These are phyloP conservation scores for Pestalotiopsis sp. DNA, from an alignment of 2,329 filamentous ascomycete species.

Conservation along the genomic window DNA sequence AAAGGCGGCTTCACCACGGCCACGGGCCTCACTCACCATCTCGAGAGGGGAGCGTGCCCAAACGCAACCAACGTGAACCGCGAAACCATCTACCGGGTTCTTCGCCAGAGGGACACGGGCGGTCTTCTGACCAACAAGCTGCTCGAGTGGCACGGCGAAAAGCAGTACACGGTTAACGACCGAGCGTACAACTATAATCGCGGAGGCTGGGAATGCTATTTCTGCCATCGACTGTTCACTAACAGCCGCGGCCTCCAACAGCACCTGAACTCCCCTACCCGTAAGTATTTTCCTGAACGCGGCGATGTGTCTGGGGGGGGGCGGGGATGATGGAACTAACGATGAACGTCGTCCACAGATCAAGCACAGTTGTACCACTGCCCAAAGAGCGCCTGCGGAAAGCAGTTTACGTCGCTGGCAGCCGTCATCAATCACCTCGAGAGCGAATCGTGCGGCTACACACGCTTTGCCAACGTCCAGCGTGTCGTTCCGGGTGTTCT, in stretches of 20 bases:
- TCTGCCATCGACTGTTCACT: slow-evolving; percentile 50
- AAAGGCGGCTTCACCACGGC: slow-evolving; percentile 43
- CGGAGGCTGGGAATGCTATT: slow-evolving; percentile 47
- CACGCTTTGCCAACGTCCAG: slow-evolving; percentile 33
- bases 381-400: slow-evolving; percentile 32
- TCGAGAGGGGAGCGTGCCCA: slow-evolving; percentile 56
- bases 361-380: slow-evolving; percentile 41
- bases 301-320: background rate
- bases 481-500: background rate
- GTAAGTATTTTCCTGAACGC: slow-evolving; percentile 33
- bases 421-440: slow-evolving; percentile 43
- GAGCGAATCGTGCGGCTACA: slow-evolving; percentile 41
- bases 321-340: slow-evolving; percentile 6
- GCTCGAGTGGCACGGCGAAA: slow-evolving; percentile 42
- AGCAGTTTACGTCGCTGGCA: slow-evolving; percentile 40
- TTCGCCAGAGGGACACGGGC: slow-evolving; percentile 45
- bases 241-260: slow-evolving; percentile 39
- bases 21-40: slow-evolving; percentile 54
- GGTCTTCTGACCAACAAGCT: slow-evolving; percentile 52
- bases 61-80: slow-evolving; percentile 44
- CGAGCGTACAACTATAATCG: slow-evolving; percentile 54
- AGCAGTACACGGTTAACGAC: slow-evolving; percentile 36
- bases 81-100: slow-evolving; percentile 43
- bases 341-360: slow-evolving; percentile 24
- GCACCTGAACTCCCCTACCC: slow-evolving; percentile 54